Conservation (phyloP, 805 yeast species). For the Wickerhamomyces alni region DNA sequence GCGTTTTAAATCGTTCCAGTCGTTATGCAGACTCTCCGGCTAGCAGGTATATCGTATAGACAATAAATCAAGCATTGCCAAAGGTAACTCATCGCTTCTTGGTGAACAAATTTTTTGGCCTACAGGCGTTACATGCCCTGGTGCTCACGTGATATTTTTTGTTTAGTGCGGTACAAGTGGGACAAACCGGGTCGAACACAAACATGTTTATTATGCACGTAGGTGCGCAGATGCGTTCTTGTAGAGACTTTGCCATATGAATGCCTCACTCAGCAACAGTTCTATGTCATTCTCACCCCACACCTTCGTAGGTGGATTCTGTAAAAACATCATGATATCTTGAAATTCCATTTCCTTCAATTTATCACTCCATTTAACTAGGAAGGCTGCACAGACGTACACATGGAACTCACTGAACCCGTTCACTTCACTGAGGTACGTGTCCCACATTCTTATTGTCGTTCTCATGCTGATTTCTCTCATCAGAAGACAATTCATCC, state of each 20-base stretch:
- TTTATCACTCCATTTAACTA: slow-evolving; percentile 79
- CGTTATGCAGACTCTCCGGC: not conserved
- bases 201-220: slow-evolving; percentile 24
- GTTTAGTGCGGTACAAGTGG: too few relatives aligned
- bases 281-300: slow-evolving; percentile 93
- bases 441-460: slow-evolving; percentile 96
- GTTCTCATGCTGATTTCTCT: slow-evolving; percentile 76
- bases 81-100: not conserved
- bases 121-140: not conserved
- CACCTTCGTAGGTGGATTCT: slow-evolving; percentile 76
- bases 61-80: too few relatives aligned
- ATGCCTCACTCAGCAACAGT: slow-evolving; percentile 89
- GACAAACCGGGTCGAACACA: too few relatives aligned
- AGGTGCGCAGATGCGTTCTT: slow-evolving; percentile 88
- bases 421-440: slow-evolving; percentile 69
- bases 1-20: not conserved
- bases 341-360: slow-evolving; percentile 87
- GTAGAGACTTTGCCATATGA: slow-evolving; percentile 91
- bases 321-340: slow-evolving; percentile 86
- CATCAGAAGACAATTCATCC: slow-evolving; percentile 99
- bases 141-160: not conserved
- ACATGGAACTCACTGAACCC: slow-evolving; percentile 93
- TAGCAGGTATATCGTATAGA: too few relatives aligned
- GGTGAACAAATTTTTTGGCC: not conserved
- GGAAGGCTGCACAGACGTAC: slow-evolving; percentile 95